Conservation (phyloP, 257 asterid genomes). For the Salvia miltiorrhiza region DNA sequence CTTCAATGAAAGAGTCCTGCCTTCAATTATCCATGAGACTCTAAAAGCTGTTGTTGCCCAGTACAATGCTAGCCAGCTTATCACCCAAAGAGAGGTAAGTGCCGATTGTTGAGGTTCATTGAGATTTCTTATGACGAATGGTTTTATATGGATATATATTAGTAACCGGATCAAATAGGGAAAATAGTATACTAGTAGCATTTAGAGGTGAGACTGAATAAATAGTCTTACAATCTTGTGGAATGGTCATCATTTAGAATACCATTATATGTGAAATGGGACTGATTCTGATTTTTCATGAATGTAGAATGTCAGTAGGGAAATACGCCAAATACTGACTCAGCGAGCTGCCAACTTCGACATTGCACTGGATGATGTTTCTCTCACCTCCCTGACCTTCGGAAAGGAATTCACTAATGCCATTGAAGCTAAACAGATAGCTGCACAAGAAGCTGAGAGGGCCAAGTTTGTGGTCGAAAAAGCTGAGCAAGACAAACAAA, state of each 20-base stretch:
- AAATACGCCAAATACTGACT: slow-evolving; percentile 64
- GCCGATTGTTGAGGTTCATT: neutral
- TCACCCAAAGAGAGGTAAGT: slow-evolving; percentile 89
- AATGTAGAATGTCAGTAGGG: slow-evolving; percentile 71
- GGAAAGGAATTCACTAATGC: slow-evolving; percentile 80
- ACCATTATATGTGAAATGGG: neutral
- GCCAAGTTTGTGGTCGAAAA: slow-evolving; percentile 87
- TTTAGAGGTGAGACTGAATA: no score
- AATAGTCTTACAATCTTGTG: no score
- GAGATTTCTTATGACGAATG: neutral
- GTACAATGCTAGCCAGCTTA: slow-evolving; percentile 91
- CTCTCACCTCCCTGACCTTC: slow-evolving; percentile 72
- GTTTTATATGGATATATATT: no score
- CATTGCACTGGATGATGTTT: slow-evolving; percentile 85
- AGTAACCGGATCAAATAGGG: no score
- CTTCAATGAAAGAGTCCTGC: slow-evolving; percentile 81
- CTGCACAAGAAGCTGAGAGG: slow-evolving; percentile 94
- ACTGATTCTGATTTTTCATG: slow-evolving; percentile 8
- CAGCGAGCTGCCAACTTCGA: slow-evolving; percentile 75
- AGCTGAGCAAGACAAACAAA: slow-evolving; percentile 85
- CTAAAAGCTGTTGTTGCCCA: slow-evolving; percentile 92
- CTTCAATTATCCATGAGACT: slow-evolving; percentile 89
- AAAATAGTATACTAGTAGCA: no score
- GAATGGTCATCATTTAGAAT: neutral
- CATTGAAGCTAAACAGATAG: slow-evolving; percentile 90